phyloP scores from a whole-genome alignment of 2,329 filamentous ascomycete species.

The Hypoxylon sp. region DNA sequence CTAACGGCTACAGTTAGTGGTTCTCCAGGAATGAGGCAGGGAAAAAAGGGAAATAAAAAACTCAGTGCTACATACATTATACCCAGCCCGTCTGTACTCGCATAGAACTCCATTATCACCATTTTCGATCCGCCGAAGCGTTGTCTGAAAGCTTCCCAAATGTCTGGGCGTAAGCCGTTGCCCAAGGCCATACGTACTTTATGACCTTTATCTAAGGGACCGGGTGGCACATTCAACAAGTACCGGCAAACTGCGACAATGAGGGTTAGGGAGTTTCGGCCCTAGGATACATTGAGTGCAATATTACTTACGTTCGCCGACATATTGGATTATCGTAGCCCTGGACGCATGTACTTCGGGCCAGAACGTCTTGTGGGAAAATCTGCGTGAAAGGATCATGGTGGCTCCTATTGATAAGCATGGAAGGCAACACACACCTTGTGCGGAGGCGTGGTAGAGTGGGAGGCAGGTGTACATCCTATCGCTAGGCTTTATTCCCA shows the following conservation, averaged over 20 bases:
- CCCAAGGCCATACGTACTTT: slow-evolving; percentile 71
- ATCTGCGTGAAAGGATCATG: slow-evolving; percentile 74
- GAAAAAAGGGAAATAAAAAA: not conserved
- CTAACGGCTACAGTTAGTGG: slow-evolving; percentile 59
- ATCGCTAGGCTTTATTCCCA: slow-evolving; percentile 58
- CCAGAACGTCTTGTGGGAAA: slow-evolving; percentile 80
- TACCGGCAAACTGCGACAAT: slow-evolving; percentile 72
- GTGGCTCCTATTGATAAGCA: slow-evolving; percentile 65
- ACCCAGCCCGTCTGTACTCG: slow-evolving; percentile 78
- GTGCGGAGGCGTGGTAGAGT: slow-evolving; percentile 82
- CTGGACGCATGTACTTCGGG: slow-evolving; percentile 74
- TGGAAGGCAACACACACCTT: slow-evolving; percentile 67
- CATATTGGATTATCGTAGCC: slow-evolving; percentile 80
- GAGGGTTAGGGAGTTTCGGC: not conserved
- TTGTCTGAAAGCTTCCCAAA: slow-evolving; percentile 75
- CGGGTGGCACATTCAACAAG: slow-evolving; percentile 75
- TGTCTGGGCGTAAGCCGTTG: slow-evolving; percentile 77
- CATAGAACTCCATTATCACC: slow-evolving; percentile 80
- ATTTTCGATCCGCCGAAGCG: slow-evolving; percentile 69
- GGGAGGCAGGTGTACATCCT: slow-evolving; percentile 83
- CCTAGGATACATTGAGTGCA: not conserved
- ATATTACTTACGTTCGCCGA: slow-evolving; percentile 71
- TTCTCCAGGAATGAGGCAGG: too few relatives aligned
- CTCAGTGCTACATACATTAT: not conserved
- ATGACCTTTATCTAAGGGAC: slow-evolving; percentile 71